A percentile compares a stretch with the other conserved stretches of the same genome.
Conservation (phyloP, 768 basidiomycete species). For the Strobilomyces echinocephalus region DNA sequence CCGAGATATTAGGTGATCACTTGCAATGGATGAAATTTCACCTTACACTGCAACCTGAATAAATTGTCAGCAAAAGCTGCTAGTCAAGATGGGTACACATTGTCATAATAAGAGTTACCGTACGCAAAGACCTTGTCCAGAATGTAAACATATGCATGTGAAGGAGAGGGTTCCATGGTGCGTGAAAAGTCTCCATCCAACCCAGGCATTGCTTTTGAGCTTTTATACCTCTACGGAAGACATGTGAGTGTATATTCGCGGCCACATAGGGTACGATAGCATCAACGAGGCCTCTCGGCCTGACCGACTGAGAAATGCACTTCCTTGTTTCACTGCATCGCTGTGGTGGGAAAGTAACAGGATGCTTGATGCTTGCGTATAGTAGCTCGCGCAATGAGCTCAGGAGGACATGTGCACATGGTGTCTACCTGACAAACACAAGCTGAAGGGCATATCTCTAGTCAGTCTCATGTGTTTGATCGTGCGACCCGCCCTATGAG, state of each 20-base stretch:
- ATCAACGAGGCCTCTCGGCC: constrained; percentile 3
- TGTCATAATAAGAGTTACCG: constrained; percentile 57
- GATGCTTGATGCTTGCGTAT: not conserved
- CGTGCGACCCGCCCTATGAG: constrained; percentile 1
- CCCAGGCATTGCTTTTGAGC: constrained; percentile 1
- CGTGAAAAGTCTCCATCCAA: not conserved
- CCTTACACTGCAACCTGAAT: constrained; percentile 52
- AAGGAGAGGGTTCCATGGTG: constrained; percentile 15
- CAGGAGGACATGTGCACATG: constrained; percentile 13
- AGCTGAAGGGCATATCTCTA: not conserved
- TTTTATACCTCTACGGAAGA: constrained; percentile 19
- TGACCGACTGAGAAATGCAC: not conserved
- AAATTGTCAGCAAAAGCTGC: constrained; percentile 3
- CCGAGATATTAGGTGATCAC: not conserved
- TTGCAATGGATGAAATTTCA: not conserved
- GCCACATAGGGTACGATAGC: constrained; percentile 9
- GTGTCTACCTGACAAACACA: constrained; percentile 11
- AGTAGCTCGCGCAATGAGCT: not conserved
- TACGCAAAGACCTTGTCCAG: constrained; percentile 36
- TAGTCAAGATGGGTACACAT: constrained; percentile 38
- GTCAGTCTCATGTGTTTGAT: constrained; percentile 9
- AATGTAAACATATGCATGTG: constrained; percentile 2
- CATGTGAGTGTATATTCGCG: constrained; percentile 10
- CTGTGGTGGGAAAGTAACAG: constrained; percentile 3
- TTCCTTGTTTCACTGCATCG: constrained; percentile 9